Percentiles rank a stretch among this genome's conserved stretches.
phyloP scores from a whole-genome alignment of 2,329 filamentous ascomycete genomes.

The Arthroderma sp. region DNA sequence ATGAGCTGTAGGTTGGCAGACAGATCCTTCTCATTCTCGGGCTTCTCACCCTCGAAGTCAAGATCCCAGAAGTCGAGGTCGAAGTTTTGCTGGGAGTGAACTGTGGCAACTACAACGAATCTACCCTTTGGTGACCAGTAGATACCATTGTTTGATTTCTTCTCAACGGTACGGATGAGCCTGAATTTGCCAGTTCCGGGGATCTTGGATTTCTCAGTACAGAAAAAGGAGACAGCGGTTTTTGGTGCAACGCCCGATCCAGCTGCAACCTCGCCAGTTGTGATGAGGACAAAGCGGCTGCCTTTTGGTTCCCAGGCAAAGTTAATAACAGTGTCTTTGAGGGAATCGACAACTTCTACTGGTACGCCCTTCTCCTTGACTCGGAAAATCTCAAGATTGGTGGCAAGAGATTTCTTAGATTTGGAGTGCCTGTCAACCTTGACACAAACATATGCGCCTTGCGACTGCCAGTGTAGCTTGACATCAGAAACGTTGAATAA shows the following conservation, averaged over 20 bases:
- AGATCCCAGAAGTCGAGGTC: slow-evolving; percentile 97
- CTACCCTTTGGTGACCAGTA: slow-evolving; percentile 96
- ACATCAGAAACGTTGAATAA: slow-evolving; percentile 96
- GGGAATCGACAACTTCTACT: slow-evolving; percentile 90
- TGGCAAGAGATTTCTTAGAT: slow-evolving; percentile 95
- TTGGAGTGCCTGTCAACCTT: slow-evolving; percentile 99
- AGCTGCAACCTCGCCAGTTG: slow-evolving; percentile 68
- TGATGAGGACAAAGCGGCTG: slow-evolving; percentile 93
- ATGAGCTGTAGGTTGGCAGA: slow-evolving; percentile 91
- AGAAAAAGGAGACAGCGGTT: slow-evolving; percentile 91
- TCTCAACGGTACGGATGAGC: slow-evolving; percentile 85
- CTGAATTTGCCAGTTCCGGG: slow-evolving; percentile 80
- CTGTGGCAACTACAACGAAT: slow-evolving; percentile 87
- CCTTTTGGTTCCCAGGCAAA: slow-evolving; percentile 99
- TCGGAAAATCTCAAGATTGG: slow-evolving; percentile 96
- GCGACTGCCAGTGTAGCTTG: slow-evolving; percentile 97
- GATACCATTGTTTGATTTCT: slow-evolving; percentile 99
- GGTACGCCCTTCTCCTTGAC: slow-evolving; percentile 95
- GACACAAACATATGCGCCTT: slow-evolving; percentile 85
- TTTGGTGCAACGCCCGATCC: slow-evolving; percentile 69
- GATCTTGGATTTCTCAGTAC: slow-evolving; percentile 85
- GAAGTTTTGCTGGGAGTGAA: slow-evolving; percentile 82
- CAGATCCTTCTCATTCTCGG: slow-evolving; percentile 83
- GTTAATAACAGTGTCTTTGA: slow-evolving; percentile 98
- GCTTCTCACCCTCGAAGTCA: slow-evolving; percentile 95